Base-by-base conservation (phyloP, 176 grass and related monocot species). In the Lolium multiflorum region DNA sequence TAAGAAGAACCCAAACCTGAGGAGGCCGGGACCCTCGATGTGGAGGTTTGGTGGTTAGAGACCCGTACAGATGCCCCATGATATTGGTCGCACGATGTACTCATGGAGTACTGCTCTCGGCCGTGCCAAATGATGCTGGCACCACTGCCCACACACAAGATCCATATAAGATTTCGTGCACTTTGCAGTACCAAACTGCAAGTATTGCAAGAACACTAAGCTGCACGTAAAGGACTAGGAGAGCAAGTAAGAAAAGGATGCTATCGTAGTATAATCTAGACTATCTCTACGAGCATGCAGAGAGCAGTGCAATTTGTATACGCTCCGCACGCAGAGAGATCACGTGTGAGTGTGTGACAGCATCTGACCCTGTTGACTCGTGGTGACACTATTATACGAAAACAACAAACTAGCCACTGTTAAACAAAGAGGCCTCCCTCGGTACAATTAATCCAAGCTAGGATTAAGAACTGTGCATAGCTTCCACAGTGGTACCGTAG, bases 281-380 rank as follows among this genome's bases (percentile, higher is more conserved):
- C 31, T 35, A 35, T 35, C 31, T 35, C 31, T 35, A 35, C 31
- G 31, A 35, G 31, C 31, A 35, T 35, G 3, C 31, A 35, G 31
- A 35, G 3, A 77, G 25, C 17, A 20, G 50, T 59, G 22, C 63
- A 58, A 66, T 73, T 73, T 77, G 41, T 39, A 48, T 17, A 81
- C 11, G 59, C 78, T n/a, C 17, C 8, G 77, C 71, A 82, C 22
- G 58, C 14, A 31, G 15, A 41, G 73, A 52, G 24, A 76, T 17
- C 46, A 48, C 70, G 69, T n/a, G n/a, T n/a, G n/a, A n/a, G n/a
- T n/a, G n/a, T n/a, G n/a, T 50, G 77, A 60, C 83, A 76, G 7
- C 11, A 57, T 85, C 83, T 85, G 60, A 25, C 39, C 60, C 13
- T 76, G 77, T 81, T 89, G 77, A 81, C 88, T 38, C 76, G 16